A percentile compares a stretch with the other conserved stretches of the same genome.
Conservation (phyloP, 2,329 filamentous ascomycete species). For the Fusarium sp. region DNA sequence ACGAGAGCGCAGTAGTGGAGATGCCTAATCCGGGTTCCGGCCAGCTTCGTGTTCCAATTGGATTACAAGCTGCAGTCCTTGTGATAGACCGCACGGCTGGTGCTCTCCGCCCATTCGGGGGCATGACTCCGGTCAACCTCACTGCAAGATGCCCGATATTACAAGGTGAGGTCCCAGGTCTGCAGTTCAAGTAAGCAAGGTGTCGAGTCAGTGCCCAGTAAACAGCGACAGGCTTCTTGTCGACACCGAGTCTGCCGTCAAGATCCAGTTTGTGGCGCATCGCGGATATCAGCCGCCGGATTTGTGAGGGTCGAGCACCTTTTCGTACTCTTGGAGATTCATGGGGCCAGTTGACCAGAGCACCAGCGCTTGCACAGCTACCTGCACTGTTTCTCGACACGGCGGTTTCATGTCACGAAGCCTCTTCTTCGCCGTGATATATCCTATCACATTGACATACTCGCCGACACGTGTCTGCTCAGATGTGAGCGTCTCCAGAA, state of each 20-base stretch:
- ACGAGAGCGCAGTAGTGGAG: conserved; percentile 43
- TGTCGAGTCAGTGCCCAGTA: background rate
- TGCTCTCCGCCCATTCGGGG: conserved; percentile 9
- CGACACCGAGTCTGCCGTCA: background rate
- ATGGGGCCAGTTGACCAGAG: conserved; percentile 84
- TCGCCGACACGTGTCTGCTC: conserved; percentile 80
- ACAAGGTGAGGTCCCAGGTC: conserved; percentile 7
- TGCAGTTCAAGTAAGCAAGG: conserved; percentile 13
- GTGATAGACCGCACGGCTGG: conserved; percentile 32
- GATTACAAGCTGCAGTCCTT: conserved; percentile 39
- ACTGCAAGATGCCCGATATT: conserved; percentile 8
- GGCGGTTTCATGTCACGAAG: conserved; percentile 20
- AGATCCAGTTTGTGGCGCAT: background rate
- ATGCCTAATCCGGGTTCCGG: conserved; percentile 41
- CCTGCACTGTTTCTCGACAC: conserved; percentile 38
- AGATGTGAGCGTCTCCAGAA: conserved; percentile 76
- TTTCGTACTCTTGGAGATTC: conserved; percentile 80
- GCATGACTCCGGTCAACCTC: conserved; percentile 32
- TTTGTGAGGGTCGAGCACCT: conserved; percentile 58
- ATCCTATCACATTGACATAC: conserved; percentile 93
- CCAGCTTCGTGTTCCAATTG: conserved; percentile 45
- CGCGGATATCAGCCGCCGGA: background rate
- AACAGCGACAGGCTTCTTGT: background rate
- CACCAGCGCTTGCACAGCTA: conserved; percentile 80
- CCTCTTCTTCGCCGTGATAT: conserved; percentile 66